These are phyloP conservation scores for Cryptosporidium bovis DNA, from an alignment of 169 alveolate species.

Conservation along the genomic window DNA sequence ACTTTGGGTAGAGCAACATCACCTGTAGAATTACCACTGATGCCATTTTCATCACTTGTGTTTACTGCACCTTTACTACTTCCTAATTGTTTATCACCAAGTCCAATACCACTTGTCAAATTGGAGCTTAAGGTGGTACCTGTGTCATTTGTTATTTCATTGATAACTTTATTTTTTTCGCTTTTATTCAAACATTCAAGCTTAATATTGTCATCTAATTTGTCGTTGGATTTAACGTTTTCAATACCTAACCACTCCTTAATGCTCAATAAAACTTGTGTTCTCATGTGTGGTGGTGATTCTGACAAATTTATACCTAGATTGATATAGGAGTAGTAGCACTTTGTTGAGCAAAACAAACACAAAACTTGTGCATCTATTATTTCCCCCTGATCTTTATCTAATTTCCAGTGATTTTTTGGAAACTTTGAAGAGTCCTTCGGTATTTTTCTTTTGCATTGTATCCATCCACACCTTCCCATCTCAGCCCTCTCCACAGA, in stretches of 20 bases:
- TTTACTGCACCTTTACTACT: background rate
- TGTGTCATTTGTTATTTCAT: too few relatives aligned
- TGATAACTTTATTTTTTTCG: background rate
- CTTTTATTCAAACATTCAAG: background rate
- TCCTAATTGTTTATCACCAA: background rate
- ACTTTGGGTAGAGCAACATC: background rate
- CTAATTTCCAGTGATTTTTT: slow-evolving; percentile 35
- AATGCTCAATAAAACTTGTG: slow-evolving; percentile 2
- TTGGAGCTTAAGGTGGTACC: background rate
- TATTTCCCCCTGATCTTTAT: slow-evolving; percentile 30
- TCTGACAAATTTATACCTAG: slow-evolving; percentile 10
- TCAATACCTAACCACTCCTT: slow-evolving; percentile 39
- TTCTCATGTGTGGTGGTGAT: slow-evolving; percentile 56
- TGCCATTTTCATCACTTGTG: background rate
- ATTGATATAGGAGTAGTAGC: slow-evolving; percentile 30
- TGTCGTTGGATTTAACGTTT: background rate
- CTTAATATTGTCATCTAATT: background rate
- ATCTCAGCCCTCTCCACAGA: slow-evolving; percentile 45
- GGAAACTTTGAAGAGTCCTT: background rate
- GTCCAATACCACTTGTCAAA: background rate
- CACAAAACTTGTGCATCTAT: slow-evolving; percentile 35
- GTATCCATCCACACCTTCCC: slow-evolving; percentile 57
- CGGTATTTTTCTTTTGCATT: slow-evolving; percentile 29
- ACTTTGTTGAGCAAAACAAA: slow-evolving; percentile 51
- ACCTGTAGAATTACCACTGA: background rate